These are phyloP conservation scores for Talaromyces piceae DNA, from an alignment of 2,329 filamentous ascomycete genomes.

Conservation along the genomic window DNA sequence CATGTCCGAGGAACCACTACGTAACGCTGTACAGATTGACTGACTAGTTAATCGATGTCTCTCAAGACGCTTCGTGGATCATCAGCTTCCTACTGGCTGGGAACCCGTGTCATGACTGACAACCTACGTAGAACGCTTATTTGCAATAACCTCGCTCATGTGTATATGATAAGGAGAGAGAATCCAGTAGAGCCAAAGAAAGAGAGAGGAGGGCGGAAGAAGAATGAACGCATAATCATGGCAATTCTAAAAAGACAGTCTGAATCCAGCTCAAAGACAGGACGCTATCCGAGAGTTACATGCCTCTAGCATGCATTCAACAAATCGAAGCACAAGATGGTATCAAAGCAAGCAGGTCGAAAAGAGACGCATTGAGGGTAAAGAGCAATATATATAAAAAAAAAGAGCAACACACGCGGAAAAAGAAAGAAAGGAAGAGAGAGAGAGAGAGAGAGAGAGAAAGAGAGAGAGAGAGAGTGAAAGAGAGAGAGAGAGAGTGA, in stretches of 20 bases:
- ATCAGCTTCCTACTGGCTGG: not conserved
- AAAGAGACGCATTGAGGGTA: not conserved
- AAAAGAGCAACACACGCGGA: not conserved
- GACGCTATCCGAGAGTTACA: conserved; percentile 1
- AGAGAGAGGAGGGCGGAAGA: not conserved
- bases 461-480: not conserved
- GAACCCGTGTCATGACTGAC: not conserved
- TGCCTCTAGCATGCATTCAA: conserved; percentile 5
- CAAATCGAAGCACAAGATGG: conserved; percentile 7
- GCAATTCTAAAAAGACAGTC: not conserved
- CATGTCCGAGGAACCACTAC: not conserved
- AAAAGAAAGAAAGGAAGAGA: not conserved
- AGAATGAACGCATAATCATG: not conserved
- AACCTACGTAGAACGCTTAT: not conserved
- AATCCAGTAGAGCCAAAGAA: too few species aligned
- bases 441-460: not conserved
- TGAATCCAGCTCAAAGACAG: conserved; percentile 3
- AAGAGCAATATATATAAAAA: not conserved
- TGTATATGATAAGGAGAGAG: not conserved
- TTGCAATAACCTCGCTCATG: not conserved
- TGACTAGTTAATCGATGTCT: not conserved
- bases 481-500: not conserved
- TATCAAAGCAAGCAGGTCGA: conserved; percentile 5
- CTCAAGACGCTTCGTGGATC: not conserved
- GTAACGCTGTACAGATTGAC: not conserved